Evolutionary conservation across 108 stramenopile species (phyloP).

Genomic region (Conticribra weissflogii): DNA sequence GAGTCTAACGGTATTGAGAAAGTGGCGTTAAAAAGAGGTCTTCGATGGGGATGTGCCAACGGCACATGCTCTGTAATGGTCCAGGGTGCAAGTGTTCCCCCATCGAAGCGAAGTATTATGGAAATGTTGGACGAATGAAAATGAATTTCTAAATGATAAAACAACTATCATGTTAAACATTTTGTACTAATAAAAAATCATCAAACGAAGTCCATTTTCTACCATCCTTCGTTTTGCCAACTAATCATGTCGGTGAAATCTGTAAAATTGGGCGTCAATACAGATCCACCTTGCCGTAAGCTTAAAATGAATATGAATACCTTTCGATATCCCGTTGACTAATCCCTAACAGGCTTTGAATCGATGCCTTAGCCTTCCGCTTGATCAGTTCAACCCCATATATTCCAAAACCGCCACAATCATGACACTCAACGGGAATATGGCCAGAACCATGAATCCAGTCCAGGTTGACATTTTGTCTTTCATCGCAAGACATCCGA

Average conservation of each 20-base stretch:
- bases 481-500: constrained; percentile 59
- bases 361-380: too few relatives aligned
- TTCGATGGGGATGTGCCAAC: constrained; percentile 65
- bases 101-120: constrained; percentile 47
- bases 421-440: constrained; percentile 87
- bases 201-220: too few relatives aligned
- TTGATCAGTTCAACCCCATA: constrained; percentile 74
- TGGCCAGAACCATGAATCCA: constrained; percentile 54
- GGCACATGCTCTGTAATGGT: constrained; percentile 66
- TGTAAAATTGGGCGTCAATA: too few relatives aligned
- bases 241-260: too few relatives aligned
- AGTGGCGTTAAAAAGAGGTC: constrained; percentile 29
- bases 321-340: too few relatives aligned
- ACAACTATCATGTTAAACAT: too few relatives aligned
- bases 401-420: constrained; percentile 84
- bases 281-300: too few relatives aligned
- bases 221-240: too few relatives aligned
- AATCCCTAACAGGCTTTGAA: too few relatives aligned
- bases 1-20: neutral
- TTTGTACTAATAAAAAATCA: too few relatives aligned
- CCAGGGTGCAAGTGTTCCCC: constrained; percentile 68
- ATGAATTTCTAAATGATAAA: too few relatives aligned
- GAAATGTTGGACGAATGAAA: constrained; percentile 27
- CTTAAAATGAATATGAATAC: too few relatives aligned
- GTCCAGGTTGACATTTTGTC: constrained; percentile 48